Percentiles rank a stretch among this genome's conserved stretches.
phyloP scores from a whole-genome alignment of 2,329 filamentous ascomycete genomes.

The Atkinsonella hypoxylon region DNA sequence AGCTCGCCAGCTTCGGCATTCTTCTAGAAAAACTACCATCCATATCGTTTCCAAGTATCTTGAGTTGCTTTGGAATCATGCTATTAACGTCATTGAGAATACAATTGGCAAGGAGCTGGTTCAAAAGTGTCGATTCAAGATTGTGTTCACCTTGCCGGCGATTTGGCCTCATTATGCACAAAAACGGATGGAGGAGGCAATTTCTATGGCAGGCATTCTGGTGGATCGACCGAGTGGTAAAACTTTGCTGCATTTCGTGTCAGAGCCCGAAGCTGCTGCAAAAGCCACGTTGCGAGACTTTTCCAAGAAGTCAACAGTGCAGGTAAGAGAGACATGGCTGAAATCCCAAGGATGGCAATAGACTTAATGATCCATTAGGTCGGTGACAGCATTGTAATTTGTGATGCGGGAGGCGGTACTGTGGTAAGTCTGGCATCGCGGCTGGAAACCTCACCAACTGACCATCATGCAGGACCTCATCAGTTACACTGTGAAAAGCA shows the following conservation, averaged over 20 bases:
- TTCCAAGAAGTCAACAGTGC: background rate
- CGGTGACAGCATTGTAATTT: conserved; percentile 18
- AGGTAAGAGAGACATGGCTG: too few relatives aligned
- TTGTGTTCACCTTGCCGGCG: conserved; percentile 32
- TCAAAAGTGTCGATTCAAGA: conserved; percentile 16
- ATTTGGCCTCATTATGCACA: conserved; percentile 32
- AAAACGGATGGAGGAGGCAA: conserved; percentile 24
- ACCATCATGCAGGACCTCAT: conserved; percentile 25
- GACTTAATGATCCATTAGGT: conserved; percentile 3
- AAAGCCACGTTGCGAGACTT: conserved; percentile 23
- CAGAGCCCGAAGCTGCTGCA: conserved; percentile 34
- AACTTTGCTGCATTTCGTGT: conserved; percentile 23
- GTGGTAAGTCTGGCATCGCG: conserved; percentile 14
- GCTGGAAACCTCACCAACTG: background rate
- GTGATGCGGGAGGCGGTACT: conserved; percentile 26
- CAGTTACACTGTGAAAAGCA: conserved; percentile 19
- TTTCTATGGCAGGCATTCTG: conserved; percentile 24
- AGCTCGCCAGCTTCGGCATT: background rate
- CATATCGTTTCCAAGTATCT: conserved; percentile 20
- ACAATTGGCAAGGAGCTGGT: conserved; percentile 14
- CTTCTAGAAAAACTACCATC: conserved; percentile 11
- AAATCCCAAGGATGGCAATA: too few relatives aligned
- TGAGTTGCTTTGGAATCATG: conserved; percentile 23
- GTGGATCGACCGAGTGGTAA: conserved; percentile 11
- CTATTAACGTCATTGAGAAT: conserved; percentile 14